Conservation (phyloP, 805 yeast species). For the Ogataea parapolymorpha region DNA sequence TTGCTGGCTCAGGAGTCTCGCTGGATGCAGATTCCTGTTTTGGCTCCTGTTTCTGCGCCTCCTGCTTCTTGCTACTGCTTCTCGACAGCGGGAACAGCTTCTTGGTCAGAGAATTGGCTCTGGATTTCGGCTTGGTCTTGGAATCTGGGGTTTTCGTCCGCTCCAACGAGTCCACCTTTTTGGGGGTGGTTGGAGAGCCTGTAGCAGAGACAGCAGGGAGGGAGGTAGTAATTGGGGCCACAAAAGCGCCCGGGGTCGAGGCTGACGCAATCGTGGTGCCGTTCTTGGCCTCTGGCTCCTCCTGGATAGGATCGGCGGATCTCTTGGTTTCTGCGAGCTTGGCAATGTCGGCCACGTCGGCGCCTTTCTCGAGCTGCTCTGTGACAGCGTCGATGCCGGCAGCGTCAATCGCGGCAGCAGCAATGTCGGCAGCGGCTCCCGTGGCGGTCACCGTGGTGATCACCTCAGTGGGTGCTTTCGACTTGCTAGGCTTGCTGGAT, state of each 20-base stretch:
- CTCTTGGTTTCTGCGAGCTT: conserved; percentile 11
- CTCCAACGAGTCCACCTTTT: conserved; percentile 34
- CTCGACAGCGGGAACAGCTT: conserved; percentile 20
- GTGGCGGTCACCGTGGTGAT: conserved; percentile 21
- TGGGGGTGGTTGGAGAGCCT: conserved; percentile 17
- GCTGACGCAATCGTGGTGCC: not conserved
- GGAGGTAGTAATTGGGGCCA: conserved; percentile 6
- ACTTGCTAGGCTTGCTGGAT: not conserved
- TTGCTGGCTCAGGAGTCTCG: conserved; percentile 9
- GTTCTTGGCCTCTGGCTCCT: conserved; percentile 23
- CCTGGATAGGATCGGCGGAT: conserved; percentile 34
- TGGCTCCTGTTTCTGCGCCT: conserved; percentile 11
- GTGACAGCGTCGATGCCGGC: conserved; percentile 24
- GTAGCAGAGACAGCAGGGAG: conserved; percentile 27
- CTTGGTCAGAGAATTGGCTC: conserved; percentile 18
- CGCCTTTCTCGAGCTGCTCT: conserved; percentile 13
- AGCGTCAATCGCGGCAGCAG: conserved; percentile 23
- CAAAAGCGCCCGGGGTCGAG: not conserved
- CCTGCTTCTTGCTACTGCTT: conserved; percentile 21
- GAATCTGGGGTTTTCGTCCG: conserved; percentile 42
- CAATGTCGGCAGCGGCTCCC: conserved; percentile 23
- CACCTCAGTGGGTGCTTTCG: conserved; percentile 1
- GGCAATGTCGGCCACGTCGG: conserved; percentile 12
- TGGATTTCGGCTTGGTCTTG: conserved; percentile 26
- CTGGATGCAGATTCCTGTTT: not conserved